Conservation (phyloP, 805 yeast genomes). For the Zygoascus bituminiphila region DNA sequence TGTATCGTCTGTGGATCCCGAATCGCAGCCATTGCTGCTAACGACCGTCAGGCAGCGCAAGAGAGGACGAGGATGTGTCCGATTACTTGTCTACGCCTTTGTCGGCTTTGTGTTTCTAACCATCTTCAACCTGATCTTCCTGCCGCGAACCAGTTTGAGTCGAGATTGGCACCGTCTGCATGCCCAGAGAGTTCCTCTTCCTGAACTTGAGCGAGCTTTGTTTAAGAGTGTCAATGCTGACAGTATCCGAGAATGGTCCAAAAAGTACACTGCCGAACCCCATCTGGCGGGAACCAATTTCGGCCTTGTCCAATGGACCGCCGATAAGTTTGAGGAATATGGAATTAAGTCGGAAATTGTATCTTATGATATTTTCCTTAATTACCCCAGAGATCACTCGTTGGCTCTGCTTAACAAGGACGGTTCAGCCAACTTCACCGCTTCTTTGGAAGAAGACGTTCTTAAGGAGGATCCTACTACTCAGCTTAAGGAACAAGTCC, state of each 20-base stretch:
- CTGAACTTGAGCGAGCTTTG: slow-evolving; percentile 61
- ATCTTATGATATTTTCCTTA: slow-evolving; percentile 52
- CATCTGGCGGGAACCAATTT: slow-evolving; percentile 45
- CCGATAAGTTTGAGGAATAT: slow-evolving; percentile 46
- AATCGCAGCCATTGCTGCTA: slow-evolving; percentile 6
- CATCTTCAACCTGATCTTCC: slow-evolving; percentile 57
- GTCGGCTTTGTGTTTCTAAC: slow-evolving; percentile 45
- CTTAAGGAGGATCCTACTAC: slow-evolving; percentile 47
- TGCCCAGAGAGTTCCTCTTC: slow-evolving; percentile 52
- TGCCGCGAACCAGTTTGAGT: slow-evolving; percentile 77
- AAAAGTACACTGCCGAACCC: slow-evolving; percentile 42
- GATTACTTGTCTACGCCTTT: slow-evolving; percentile 11
- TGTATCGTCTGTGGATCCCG: not conserved
- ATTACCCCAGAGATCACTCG: slow-evolving; percentile 51
- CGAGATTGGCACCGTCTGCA: slow-evolving; percentile 74
- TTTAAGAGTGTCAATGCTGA: slow-evolving; percentile 34
- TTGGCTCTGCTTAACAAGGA: slow-evolving; percentile 35
- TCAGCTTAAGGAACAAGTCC: slow-evolving; percentile 40
- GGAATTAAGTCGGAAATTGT: slow-evolving; percentile 50
- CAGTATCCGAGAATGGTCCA: slow-evolving; percentile 43
- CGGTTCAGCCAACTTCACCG: slow-evolving; percentile 36
- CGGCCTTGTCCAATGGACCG: slow-evolving; percentile 46
- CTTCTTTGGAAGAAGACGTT: slow-evolving; percentile 46
- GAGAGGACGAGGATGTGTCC: slow-evolving; percentile 4
- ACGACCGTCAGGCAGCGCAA: slow-evolving; percentile 1